Conservation (phyloP, 345 rosid species). For the Abelmoschus esculentus region DNA sequence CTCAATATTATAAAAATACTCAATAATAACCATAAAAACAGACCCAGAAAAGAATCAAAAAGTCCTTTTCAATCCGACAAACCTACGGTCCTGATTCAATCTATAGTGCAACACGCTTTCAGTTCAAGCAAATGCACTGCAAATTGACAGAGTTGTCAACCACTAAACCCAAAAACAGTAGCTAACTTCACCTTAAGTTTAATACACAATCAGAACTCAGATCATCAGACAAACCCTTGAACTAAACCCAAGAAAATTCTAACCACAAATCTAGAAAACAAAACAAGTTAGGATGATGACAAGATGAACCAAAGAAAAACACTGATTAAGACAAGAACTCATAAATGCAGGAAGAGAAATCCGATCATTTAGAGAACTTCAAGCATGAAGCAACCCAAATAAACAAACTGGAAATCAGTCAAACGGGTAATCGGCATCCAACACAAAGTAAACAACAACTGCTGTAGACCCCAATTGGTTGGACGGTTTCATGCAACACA, state of each 20-base stretch:
- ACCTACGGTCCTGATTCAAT: conserved; percentile 12
- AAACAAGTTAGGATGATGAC: conserved; percentile 12
- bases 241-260: conserved; percentile 7
- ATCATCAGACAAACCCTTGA: background rate
- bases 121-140: conserved; percentile 15
- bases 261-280: conserved; percentile 22
- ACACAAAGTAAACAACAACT: conserved; percentile 11
- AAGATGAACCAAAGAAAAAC: background rate
- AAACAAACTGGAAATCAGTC: conserved; percentile 19
- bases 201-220: conserved; percentile 3
- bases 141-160: conserved; percentile 1
- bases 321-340: conserved; percentile 16
- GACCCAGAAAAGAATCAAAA: conserved; percentile 14
- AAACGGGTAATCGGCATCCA: conserved; percentile 23
- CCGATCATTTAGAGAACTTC: conserved; percentile 5
- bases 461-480: conserved; percentile 29
- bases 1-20: conserved; percentile 25
- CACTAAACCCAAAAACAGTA: background rate
- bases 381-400: conserved; percentile 13
- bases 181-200: conserved; percentile 12
- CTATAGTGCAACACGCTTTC: conserved; percentile 31
- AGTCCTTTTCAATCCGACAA: conserved; percentile 35
- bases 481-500: conserved; percentile 26
- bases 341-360: background rate
- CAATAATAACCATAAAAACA: conserved; percentile 4